Evolutionary conservation across 805 yeast species (phyloP).

Genomic region (Maudiozyma turicensis): DNA sequence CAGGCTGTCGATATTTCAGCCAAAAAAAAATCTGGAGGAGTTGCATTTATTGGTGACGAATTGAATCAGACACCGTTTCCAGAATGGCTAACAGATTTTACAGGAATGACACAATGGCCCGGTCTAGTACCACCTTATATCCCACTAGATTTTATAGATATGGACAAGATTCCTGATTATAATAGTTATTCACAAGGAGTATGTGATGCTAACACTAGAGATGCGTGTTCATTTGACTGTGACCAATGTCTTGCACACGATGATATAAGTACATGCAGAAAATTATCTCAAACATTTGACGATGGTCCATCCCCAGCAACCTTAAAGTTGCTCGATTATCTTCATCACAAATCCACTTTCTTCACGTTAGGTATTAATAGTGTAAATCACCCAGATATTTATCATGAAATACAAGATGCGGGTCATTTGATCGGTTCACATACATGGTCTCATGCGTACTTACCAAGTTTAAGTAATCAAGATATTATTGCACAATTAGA

Average conservation of each 20-base stretch:
- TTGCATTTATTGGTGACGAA: slow-evolving; percentile 6
- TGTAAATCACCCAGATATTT: slow-evolving; percentile 66
- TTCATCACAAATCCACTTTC: slow-evolving; percentile 58
- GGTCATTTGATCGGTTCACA: slow-evolving; percentile 85
- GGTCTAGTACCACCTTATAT: slow-evolving; percentile 81
- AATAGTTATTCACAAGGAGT: slow-evolving; percentile 45
- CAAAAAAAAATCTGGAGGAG: slow-evolving; percentile 2
- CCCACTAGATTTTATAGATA: slow-evolving; percentile 62
- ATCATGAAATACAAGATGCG: slow-evolving; percentile 39
- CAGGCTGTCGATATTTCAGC: not conserved
- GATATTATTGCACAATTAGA: slow-evolving; percentile 79
- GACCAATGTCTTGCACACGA: slow-evolving; percentile 64
- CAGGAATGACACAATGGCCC: slow-evolving; percentile 78
- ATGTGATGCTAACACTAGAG: slow-evolving; percentile 43
- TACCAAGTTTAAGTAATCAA: slow-evolving; percentile 71
- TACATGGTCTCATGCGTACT: slow-evolving; percentile 85
- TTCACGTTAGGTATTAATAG: slow-evolving; percentile 80
- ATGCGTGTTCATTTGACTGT: slow-evolving; percentile 79
- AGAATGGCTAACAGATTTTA: slow-evolving; percentile 62
- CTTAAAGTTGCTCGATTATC: slow-evolving; percentile 41
- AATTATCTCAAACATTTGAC: slow-evolving; percentile 80
- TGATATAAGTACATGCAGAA: slow-evolving; percentile 68
- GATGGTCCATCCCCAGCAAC: slow-evolving; percentile 88
- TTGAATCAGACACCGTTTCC: slow-evolving; percentile 50
- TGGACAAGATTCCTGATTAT: slow-evolving; percentile 40